phyloP scores from a whole-genome alignment of 768 basidiomycete genomes.

The Boletales sp. region DNA sequence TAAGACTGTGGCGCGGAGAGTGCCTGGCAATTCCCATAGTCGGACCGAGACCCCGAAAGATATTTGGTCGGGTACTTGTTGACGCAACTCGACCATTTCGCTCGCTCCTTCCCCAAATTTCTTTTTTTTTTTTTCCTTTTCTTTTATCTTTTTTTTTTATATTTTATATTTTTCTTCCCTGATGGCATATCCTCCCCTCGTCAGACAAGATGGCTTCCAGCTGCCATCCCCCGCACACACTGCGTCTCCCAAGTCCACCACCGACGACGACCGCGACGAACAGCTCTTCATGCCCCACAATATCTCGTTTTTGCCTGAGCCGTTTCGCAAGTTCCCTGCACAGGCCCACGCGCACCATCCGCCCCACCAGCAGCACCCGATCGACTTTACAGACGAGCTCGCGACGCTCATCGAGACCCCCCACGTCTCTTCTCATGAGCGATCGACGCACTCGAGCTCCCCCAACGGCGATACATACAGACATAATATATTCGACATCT shows the following conservation, averaged over 20 bases:
- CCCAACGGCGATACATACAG: constrained; percentile 41
- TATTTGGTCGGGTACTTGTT: constrained; percentile 7
- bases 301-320: constrained; percentile 46
- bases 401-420: constrained; percentile 50
- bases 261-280: constrained; percentile 27
- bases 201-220: constrained; percentile 76
- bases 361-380: constrained; percentile 19
- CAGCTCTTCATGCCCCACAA: constrained; percentile 45
- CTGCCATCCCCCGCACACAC: constrained; percentile 44
- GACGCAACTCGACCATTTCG: no score
- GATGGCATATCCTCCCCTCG: constrained; percentile 30
- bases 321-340: constrained; percentile 49
- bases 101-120: no score
- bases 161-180: not conserved
- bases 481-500: constrained; percentile 65
- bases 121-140: not conserved
- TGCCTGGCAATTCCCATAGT: constrained; percentile 28
- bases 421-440: constrained; percentile 36
- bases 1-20: not conserved
- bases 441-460: constrained; percentile 40
- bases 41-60: constrained; percentile 33
- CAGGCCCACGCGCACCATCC: constrained; percentile 15
- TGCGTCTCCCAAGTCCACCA: constrained; percentile 25
- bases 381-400: constrained; percentile 70
- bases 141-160: not conserved